phyloP scores from a whole-genome alignment of 352 stramenopile species.

The Pythium insidiosum region DNA sequence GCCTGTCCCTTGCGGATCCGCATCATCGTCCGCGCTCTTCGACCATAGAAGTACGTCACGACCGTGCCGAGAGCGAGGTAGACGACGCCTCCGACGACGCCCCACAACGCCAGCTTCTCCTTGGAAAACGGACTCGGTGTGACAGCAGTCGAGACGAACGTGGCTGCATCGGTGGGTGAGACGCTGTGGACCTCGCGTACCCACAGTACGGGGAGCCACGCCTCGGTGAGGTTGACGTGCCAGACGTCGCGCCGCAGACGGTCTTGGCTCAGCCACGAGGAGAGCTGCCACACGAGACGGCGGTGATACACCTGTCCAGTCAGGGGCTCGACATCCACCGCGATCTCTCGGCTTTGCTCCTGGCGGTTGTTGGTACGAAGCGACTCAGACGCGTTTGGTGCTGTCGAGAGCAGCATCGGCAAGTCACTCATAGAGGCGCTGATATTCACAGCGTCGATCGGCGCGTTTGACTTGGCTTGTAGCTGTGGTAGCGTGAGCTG shows the following conservation, averaged over 20 bases:
- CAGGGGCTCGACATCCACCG: conserved; percentile 39
- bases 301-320: conserved; percentile 42
- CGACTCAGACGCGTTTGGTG: not conserved
- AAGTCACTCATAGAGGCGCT: conserved; percentile 37
- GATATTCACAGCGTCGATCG: conserved; percentile 25
- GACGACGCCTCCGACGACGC: conserved; percentile 14
- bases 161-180: conserved; percentile 13
- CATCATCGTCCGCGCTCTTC: conserved; percentile 10
- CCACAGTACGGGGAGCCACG: conserved; percentile 41
- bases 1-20: conserved; percentile 12
- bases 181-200: conserved; percentile 36
- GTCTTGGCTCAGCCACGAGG: conserved; percentile 7
- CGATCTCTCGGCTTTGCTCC: conserved; percentile 8
- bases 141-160: not conserved
- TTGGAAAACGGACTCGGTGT: conserved; percentile 21
- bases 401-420: conserved; percentile 17
- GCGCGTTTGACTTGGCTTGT: not conserved
- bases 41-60: conserved; percentile 6
- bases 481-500: not conserved
- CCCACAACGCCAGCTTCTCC: conserved; percentile 30
- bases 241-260: conserved; percentile 18
- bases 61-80: conserved; percentile 17
- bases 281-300: conserved; percentile 45
- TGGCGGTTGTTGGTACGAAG: not conserved
- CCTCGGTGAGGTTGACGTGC: conserved; percentile 17